These are phyloP conservation scores for Talaromyces wortmannii DNA, from an alignment of 495 filamentous ascomycete genomes.

Conservation along the genomic window DNA sequence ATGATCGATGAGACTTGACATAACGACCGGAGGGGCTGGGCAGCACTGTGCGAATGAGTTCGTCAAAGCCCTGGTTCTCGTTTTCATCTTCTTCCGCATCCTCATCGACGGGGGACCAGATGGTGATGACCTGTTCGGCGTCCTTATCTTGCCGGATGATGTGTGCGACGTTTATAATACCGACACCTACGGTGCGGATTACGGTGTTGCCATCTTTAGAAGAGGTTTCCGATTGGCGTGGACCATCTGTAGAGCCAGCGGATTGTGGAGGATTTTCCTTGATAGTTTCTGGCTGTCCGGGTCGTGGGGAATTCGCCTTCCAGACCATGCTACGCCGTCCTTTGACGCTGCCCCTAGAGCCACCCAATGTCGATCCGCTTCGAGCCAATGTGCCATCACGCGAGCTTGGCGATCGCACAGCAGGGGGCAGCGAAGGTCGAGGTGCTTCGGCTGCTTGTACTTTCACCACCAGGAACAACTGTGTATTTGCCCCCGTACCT, in stretches of 20 bases:
- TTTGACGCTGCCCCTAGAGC: slow-evolving; percentile 36
- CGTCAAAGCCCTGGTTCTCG: slow-evolving; percentile 61
- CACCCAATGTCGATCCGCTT: slow-evolving; percentile 15
- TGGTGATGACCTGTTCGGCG: slow-evolving; percentile 66
- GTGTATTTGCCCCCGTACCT: slow-evolving; percentile 51
- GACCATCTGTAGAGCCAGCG: slow-evolving; percentile 50
- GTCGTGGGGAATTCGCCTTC: slow-evolving; percentile 37
- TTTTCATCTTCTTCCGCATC: slow-evolving; percentile 45
- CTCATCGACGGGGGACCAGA: slow-evolving; percentile 66
- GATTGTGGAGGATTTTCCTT: slow-evolving; percentile 42
- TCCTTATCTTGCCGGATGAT: slow-evolving; percentile 72
- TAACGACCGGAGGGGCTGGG: slow-evolving; percentile 67
- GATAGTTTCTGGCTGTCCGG: slow-evolving; percentile 19
- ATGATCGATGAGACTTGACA: slow-evolving; percentile 60
- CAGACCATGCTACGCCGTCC: slow-evolving; percentile 81
- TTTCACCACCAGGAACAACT: slow-evolving; percentile 80
- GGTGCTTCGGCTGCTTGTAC: slow-evolving; percentile 59
- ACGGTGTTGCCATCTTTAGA: slow-evolving; percentile 36
- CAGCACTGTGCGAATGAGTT: slow-evolving; percentile 65
- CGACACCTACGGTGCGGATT: slow-evolving; percentile 70
- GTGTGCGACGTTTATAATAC: slow-evolving; percentile 70
- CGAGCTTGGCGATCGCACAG: slow-evolving; percentile 23
- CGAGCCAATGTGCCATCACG: slow-evolving; percentile 30
- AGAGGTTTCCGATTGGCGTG: slow-evolving; percentile 29
- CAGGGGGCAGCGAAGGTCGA: slow-evolving; percentile 20